These are phyloP conservation scores for Claviceps pazoutovae DNA, from an alignment of 2,329 filamentous ascomycete species.

Conservation along the genomic window DNA sequence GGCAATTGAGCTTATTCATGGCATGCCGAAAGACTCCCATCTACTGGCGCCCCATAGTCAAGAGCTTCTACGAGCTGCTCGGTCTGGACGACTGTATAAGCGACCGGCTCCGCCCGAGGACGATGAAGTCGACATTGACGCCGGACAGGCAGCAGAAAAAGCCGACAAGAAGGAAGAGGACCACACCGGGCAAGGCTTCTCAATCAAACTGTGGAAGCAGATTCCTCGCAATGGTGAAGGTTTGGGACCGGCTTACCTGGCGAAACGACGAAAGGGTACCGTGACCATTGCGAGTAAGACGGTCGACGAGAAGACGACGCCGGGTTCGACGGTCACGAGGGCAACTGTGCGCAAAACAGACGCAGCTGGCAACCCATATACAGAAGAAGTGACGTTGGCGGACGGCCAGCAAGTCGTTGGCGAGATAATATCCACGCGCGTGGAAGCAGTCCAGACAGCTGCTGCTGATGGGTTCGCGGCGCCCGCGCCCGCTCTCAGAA, in stretches of 20 bases:
- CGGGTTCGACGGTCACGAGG: constrained; percentile 51
- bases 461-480: constrained; percentile 39
- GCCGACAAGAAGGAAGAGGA: constrained; percentile 51
- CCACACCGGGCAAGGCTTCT: constrained; percentile 36
- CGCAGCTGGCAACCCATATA: constrained; percentile 64
- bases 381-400: constrained; percentile 69
- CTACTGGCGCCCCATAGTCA: constrained; percentile 68
- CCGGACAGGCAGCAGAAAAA: constrained; percentile 30
- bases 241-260: constrained; percentile 37
- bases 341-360: constrained; percentile 70
- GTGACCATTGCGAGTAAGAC: constrained; percentile 42
- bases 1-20: constrained; percentile 59
- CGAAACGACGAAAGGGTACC: constrained; percentile 47
- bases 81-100: constrained; percentile 65
- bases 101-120: constrained; percentile 49
- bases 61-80: constrained; percentile 66
- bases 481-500: constrained; percentile 29
- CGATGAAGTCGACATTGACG: constrained; percentile 40
- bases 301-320: constrained; percentile 25
- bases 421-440: constrained; percentile 55
- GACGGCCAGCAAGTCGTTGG: constrained; percentile 71
- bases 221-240: constrained; percentile 44
- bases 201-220: constrained; percentile 47
- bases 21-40: constrained; percentile 76
- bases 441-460: constrained; percentile 40